Evolutionary conservation across 2,329 filamentous ascomycete species (phyloP), one percentile per base, ranked within the genome.

Genomic region (Calonectria naviculata): DNA sequence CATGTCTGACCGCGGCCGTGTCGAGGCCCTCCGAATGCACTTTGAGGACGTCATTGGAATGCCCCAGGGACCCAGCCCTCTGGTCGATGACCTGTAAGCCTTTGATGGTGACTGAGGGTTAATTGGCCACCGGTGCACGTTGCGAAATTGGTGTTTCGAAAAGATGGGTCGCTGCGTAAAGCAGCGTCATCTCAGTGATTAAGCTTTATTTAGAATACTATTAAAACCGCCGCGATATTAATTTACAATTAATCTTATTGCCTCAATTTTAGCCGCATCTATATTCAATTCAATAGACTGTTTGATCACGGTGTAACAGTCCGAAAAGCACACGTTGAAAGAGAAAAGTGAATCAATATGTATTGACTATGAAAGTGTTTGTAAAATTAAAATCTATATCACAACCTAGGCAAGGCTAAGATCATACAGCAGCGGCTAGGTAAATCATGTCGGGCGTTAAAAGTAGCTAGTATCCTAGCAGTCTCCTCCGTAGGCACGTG

Each of bases 21-120:
- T 62, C 19, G 58, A 47, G 41, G 58, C 58, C 21, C 58, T 62
- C 41, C 19, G 58, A 5, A 62, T 62, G 58, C 58, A 34, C 41
- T 62, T 62, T 46, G 58, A 62, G 6, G 58, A 62, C n/a, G 28
- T 29, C 12, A 56, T 56, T n/a, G 31, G 52, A 21, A 56, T 56
- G 52, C 52, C 52, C n/a, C 52, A 56, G 15, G 52, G 52, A 56
- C 52, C 31, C n/a, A 56, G 52, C 31, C 52, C 31, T 26, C n/a
- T 56, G 29, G 31, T 56, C 26, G 52, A 56, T 21, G 52, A 56
- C 15, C n/a, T 56, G 52, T 56, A 24, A 38, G 9, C 5, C 1
- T 7, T 17, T 5, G 19, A 36, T 36, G 34, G 1, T 9, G 10
- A 36, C 34, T 36, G 34, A 36, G 34, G 10, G 34, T 36, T 36